phyloP scores from a whole-genome alignment of 179 eudicot species.

The Patellifolia procumbens region DNA sequence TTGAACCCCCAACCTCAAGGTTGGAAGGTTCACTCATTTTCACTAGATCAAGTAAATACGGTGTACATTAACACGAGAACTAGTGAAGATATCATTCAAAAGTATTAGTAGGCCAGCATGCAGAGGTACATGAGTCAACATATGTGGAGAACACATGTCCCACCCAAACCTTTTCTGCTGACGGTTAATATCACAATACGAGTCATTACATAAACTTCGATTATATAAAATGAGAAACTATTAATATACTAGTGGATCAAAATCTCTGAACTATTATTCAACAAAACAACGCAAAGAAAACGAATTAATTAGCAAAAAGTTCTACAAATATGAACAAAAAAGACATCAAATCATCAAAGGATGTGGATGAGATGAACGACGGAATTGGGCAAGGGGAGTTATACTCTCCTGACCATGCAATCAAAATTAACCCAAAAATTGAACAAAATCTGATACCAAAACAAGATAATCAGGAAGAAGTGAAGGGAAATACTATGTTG shows the following conservation, averaged over 20 bases:
- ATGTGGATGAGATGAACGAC: constrained; percentile 25
- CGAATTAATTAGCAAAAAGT: not conserved
- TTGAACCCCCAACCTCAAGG: too few relatives aligned
- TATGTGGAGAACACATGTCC: too few relatives aligned
- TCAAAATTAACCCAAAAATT: constrained; percentile 23
- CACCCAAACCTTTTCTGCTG: not conserved
- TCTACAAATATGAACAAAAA: not conserved
- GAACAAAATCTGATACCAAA: not conserved
- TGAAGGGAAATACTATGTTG: constrained; percentile 13
- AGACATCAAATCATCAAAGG: constrained; percentile 15
- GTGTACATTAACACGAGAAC: too few relatives aligned
- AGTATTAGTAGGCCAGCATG: too few relatives aligned
- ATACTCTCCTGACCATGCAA: constrained; percentile 28
- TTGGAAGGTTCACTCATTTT: too few relatives aligned
- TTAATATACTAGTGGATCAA: too few relatives aligned
- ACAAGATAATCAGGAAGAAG: not conserved
- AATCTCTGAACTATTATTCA: too few relatives aligned
- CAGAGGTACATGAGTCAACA: too few relatives aligned
- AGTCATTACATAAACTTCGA: not conserved
- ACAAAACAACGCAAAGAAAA: not conserved
- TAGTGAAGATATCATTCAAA: too few relatives aligned
- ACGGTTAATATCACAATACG: too few relatives aligned
- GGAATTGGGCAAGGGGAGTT: constrained; percentile 23
- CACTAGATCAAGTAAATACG: too few relatives aligned
- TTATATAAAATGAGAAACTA: not conserved